Base-by-base conservation (phyloP, 2,329 filamentous ascomycete genomes). In the Leptographium lundbergii region DNA sequence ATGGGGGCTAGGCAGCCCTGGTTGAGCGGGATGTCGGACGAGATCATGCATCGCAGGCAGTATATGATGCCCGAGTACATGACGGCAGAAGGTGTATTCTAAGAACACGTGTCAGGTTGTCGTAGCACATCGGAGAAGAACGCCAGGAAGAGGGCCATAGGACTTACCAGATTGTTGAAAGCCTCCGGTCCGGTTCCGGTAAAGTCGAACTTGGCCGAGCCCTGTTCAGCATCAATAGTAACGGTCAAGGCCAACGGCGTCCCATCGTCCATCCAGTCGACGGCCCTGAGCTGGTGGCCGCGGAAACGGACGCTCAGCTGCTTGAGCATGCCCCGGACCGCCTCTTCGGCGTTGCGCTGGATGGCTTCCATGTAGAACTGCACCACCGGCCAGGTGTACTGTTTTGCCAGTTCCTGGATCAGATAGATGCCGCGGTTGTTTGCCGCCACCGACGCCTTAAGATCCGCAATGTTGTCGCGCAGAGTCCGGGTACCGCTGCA, bases 341-440 rank as follows among this genome's bases (percentile, higher is more conserved):
- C 84, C 1, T 82, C 74, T 65, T 89, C 88, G 0, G 88, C 89
- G 42, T 89, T 91, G 52, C 81, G 77, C 68, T 91, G 88, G 60
- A 92, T 91, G 54, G 79, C 85, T 51, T 79, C 76, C 88, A 92
- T 91, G 69, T 91, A 91, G 61, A 64, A 52, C 17, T 53, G 13
- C 17, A 60, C 59, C 0, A 65, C 67, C 0, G 60, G 63, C 11
- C 60, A 60, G 6, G 48, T 81, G 64, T 89, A 91, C 65, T 92
- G 88, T 17, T 81, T 77, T 62, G 91, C 88, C 1, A 91, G 74
- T 0, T 79, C 77, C 36, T 77, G 79, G 63, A 91, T 91, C 22
- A 90, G 74, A 50, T 81, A 82, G 65, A 89, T 89, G 7, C 87
- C 87, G 62, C 88, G 87, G 64, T 87, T 82, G 64, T 90, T 90